Evolutionary conservation across 1,139 yeast species (phyloP).

Genomic region (Yamadazyma buinensis): DNA sequence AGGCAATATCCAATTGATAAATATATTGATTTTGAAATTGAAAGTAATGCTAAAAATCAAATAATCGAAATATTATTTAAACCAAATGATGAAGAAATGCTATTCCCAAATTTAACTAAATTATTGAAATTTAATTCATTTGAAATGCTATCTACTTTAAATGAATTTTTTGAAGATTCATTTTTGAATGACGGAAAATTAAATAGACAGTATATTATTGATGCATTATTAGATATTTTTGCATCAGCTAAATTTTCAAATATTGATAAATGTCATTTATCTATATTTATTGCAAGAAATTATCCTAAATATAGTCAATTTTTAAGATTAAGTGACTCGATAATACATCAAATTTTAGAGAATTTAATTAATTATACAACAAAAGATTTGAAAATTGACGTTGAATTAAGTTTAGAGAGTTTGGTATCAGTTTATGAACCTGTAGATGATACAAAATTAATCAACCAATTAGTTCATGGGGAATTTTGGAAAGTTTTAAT

Average conservation of each 20-base stretch:
- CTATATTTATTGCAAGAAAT: slow-evolving; percentile 71
- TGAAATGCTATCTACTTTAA: slow-evolving; percentile 59
- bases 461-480: slow-evolving; percentile 50
- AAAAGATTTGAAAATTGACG: slow-evolving; percentile 45
- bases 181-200: slow-evolving; percentile 53
- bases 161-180: slow-evolving; percentile 77
- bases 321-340: slow-evolving; percentile 61
- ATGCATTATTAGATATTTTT: slow-evolving; percentile 56
- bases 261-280: slow-evolving; percentile 40
- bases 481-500: slow-evolving; percentile 57
- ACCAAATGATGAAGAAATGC: slow-evolving; percentile 24
- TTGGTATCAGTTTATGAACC: slow-evolving; percentile 63
- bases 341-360: slow-evolving; percentile 44
- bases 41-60: slow-evolving; percentile 2
- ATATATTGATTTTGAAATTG: slow-evolving; percentile 23
- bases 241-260: slow-evolving; percentile 31
- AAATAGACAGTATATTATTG: slow-evolving; percentile 64
- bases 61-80: slow-evolving; percentile 2
- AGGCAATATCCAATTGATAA: slow-evolving; percentile 73
- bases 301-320: slow-evolving; percentile 80
- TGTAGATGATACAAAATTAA: slow-evolving; percentile 40
- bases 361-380: slow-evolving; percentile 46
- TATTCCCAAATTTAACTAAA: slow-evolving; percentile 57
- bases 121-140: slow-evolving; percentile 51
- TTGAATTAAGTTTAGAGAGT: slow-evolving; percentile 71